Percentiles rank a stretch among this genome's conserved stretches.
phyloP scores from a whole-genome alignment of 2,329 filamentous ascomycete genomes.

The Orbilia blumenaviensis region DNA sequence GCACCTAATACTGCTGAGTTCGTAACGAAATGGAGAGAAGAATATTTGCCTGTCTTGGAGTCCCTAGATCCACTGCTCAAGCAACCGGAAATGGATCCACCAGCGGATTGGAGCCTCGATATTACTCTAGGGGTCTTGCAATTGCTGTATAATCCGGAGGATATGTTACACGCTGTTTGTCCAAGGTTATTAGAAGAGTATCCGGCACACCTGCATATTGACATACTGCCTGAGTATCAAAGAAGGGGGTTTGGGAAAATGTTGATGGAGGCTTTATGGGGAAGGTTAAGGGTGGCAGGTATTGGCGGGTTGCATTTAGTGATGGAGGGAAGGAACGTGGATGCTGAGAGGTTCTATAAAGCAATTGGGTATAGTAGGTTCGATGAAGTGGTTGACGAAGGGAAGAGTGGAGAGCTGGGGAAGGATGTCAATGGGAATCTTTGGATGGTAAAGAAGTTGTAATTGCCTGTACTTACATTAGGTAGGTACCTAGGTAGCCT shows the following conservation, averaged over 20 bases:
- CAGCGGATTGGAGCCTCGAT: slow-evolving; percentile 52
- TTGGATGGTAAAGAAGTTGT: slow-evolving; percentile 53
- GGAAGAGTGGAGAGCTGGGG: slow-evolving; percentile 40
- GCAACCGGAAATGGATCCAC: slow-evolving; percentile 44
- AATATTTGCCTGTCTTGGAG: slow-evolving; percentile 57
- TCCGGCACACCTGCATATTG: slow-evolving; percentile 61
- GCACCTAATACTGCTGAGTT: slow-evolving; percentile 58
- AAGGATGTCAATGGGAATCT: slow-evolving; percentile 37
- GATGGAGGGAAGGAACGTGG: slow-evolving; percentile 59
- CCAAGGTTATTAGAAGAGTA: slow-evolving; percentile 56
- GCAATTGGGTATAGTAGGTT: slow-evolving; percentile 46
- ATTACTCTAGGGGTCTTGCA: slow-evolving; percentile 53
- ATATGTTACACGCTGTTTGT: slow-evolving; percentile 28
- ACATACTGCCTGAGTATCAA: slow-evolving; percentile 60
- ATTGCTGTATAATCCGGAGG: slow-evolving; percentile 33
- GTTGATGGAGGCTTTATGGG: slow-evolving; percentile 58
- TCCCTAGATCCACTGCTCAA: slow-evolving; percentile 43
- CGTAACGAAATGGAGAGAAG: slow-evolving; percentile 57
- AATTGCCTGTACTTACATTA: no score
- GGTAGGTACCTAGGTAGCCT: no score
- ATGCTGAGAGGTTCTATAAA: slow-evolving; percentile 54
- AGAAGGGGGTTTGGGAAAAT: slow-evolving; percentile 59
- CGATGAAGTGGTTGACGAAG: slow-evolving; percentile 38
- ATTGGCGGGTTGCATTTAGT: slow-evolving; percentile 60
- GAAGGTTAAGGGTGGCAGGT: slow-evolving; percentile 55